phyloP scores from a whole-genome alignment of 164 flowering plant species.

The Brasenia schreberi region DNA sequence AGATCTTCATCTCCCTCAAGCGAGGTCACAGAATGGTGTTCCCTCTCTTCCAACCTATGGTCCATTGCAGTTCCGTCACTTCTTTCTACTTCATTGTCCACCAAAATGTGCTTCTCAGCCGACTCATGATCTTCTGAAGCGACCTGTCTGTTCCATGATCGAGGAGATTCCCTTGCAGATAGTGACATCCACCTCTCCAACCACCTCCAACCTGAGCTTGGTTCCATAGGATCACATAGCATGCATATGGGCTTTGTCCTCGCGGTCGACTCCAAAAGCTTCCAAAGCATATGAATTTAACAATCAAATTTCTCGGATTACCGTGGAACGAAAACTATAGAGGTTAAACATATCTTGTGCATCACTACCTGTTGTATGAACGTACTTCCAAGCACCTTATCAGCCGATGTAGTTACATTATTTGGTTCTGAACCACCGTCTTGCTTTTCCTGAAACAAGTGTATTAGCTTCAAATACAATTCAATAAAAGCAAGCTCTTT shows the following conservation, averaged over 20 bases:
- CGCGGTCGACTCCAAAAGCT: slow-evolving; percentile 70
- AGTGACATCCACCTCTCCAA: slow-evolving; percentile 92
- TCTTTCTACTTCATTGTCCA: slow-evolving; percentile 12
- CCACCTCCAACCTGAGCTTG: slow-evolving; percentile 80
- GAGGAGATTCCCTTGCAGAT: slow-evolving; percentile 24
- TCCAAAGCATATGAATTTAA: background rate
- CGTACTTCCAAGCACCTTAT: slow-evolving; percentile 53
- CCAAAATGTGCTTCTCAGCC: slow-evolving; percentile 8
- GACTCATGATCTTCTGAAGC: slow-evolving; percentile 12
- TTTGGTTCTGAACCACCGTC: slow-evolving; percentile 17
- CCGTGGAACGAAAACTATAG: background rate
- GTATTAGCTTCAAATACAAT: background rate
- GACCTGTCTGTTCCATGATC: slow-evolving; percentile 15
- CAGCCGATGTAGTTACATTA: slow-evolving; percentile 22
- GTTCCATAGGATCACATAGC: slow-evolving; percentile 55
- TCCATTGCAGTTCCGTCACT: slow-evolving; percentile 14
- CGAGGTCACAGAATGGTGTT: slow-evolving; percentile 1
- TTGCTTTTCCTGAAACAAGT: slow-evolving; percentile 28
- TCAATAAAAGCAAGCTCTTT: background rate
- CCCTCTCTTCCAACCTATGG: slow-evolving; percentile 14
- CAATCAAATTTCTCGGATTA: background rate
- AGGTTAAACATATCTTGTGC: background rate
- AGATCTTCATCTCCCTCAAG: slow-evolving; percentile 31
- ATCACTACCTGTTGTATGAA: slow-evolving; percentile 68
- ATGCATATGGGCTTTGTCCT: slow-evolving; percentile 45